These are phyloP conservation scores for Crucihimalaya himalaica DNA, from an alignment of 345 rosid species.

Conservation along the genomic window DNA sequence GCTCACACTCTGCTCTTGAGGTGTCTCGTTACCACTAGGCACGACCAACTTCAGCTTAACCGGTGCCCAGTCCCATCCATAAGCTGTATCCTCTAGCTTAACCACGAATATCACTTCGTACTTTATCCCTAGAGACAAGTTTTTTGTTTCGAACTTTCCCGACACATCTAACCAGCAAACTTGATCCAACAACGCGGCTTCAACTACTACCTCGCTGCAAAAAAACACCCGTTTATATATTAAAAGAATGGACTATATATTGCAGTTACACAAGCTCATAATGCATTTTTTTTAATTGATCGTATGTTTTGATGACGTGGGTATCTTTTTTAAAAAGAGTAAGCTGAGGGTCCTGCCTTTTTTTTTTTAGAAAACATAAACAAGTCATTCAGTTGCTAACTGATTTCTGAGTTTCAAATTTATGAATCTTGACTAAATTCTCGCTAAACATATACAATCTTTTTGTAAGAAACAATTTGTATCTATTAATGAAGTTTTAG, in stretches of 20 bases:
- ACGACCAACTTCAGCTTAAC: constrained; percentile 43
- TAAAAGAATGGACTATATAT: no score
- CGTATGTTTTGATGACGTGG: no score
- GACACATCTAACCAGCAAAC: constrained; percentile 58
- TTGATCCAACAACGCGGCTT: constrained; percentile 42
- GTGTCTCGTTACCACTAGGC: constrained; percentile 40
- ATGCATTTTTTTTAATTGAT: no score
- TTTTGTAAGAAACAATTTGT: neutral
- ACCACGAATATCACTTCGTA: constrained; percentile 47
- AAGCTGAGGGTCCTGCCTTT: no score
- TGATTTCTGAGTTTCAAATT: no score
- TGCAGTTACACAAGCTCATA: no score
- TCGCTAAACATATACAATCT: no score
- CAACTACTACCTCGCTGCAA: constrained; percentile 18
- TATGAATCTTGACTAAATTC: neutral
- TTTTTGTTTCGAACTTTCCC: constrained; percentile 40
- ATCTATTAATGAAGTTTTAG: neutral
- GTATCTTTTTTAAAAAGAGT: no score
- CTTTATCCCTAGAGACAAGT: constrained; percentile 41
- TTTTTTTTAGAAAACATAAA: neutral
- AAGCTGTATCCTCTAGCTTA: constrained; percentile 41
- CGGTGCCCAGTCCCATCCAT: constrained; percentile 50
- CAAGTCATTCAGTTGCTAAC: no score
- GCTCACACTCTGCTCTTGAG: constrained; percentile 37
- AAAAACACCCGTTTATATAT: no score